Conservation (phyloP, 805 yeast species). For the Hermanozyma aechmeae region DNA sequence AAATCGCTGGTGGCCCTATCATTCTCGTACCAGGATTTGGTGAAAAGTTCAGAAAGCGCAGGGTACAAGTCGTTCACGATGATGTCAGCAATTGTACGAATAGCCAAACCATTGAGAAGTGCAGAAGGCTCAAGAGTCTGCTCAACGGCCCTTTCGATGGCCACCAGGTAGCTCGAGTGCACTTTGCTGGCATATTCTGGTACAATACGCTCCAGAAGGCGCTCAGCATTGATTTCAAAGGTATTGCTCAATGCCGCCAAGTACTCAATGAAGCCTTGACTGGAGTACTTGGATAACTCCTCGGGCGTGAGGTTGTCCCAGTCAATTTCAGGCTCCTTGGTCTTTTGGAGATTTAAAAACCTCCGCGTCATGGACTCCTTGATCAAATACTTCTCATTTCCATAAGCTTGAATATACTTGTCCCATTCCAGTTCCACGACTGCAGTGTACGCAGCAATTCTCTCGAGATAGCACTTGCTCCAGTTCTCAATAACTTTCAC, state of each 20-base stretch:
- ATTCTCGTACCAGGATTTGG: constrained; percentile 58
- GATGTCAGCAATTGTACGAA: constrained; percentile 56
- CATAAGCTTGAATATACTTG: constrained; percentile 32
- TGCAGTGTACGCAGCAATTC: constrained; percentile 56
- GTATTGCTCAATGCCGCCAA: constrained; percentile 78
- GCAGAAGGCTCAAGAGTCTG: constrained; percentile 51
- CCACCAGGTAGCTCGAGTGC: constrained; percentile 29
- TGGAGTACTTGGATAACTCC: constrained; percentile 26
- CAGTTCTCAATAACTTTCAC: constrained; percentile 73
- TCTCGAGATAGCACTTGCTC: constrained; percentile 45
- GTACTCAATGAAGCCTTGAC: constrained; percentile 73
- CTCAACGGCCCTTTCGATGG: constrained; percentile 27
- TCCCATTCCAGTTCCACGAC: constrained; percentile 39
- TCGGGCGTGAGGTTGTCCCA: constrained; percentile 32
- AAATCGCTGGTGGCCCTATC: constrained; percentile 28
- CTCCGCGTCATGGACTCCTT: constrained; percentile 37
- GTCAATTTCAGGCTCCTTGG: constrained; percentile 12
- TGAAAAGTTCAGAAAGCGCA: constrained; percentile 53
- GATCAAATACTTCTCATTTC: constrained; percentile 26
- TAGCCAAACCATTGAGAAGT: constrained; percentile 72
- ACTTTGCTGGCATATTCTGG: constrained; percentile 56
- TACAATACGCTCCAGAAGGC: constrained; percentile 56
- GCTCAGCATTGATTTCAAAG: constrained; percentile 65
- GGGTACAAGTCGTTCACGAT: constrained; percentile 64
- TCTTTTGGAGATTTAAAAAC: constrained; percentile 17